These are phyloP conservation scores for Aschersonia sp. DNA, from an alignment of 2,329 filamentous ascomycete species.

Conservation along the genomic window DNA sequence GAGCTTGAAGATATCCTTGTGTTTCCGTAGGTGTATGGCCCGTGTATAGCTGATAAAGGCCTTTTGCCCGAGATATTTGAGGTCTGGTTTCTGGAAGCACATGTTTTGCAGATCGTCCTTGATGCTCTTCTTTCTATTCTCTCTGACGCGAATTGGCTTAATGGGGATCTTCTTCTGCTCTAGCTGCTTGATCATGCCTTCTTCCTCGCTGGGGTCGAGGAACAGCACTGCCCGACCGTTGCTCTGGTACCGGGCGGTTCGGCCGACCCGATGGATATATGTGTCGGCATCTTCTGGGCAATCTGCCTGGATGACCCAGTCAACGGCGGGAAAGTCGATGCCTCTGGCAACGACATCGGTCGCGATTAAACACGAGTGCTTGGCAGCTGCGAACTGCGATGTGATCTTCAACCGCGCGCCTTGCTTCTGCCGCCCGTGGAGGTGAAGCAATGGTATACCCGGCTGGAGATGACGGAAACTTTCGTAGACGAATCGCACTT, in stretches of 20 bases:
- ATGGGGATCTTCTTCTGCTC: constrained; percentile 85
- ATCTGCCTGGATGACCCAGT: constrained; percentile 98
- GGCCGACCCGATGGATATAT: constrained; percentile 90
- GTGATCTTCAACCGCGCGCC: constrained; percentile 78
- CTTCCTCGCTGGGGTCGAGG: constrained; percentile 80
- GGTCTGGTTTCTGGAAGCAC: constrained; percentile 85
- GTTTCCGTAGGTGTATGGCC: constrained; percentile 74
- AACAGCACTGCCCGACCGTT: constrained; percentile 82
- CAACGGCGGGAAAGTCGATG: constrained; percentile 88
- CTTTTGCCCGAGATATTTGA: constrained; percentile 93
- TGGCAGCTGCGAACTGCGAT: constrained; percentile 62
- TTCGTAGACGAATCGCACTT: constrained; percentile 92
- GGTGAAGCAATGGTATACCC: constrained; percentile 80
- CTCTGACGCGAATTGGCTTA: constrained; percentile 69
- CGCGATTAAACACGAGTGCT: constrained; percentile 79
- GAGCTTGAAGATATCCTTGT: constrained; percentile 83
- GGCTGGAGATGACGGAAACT: constrained; percentile 86
- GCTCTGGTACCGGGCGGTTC: constrained; percentile 85
- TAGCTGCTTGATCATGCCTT: constrained; percentile 74
- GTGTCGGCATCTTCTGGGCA: constrained; percentile 94
- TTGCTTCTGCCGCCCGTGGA: constrained; percentile 91
- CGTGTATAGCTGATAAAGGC: constrained; percentile 84
- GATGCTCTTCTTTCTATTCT: constrained; percentile 81
- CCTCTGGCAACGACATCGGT: constrained; percentile 92
- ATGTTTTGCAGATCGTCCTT: constrained; percentile 78